Evolutionary conservation across 2,329 filamentous ascomycete species (phyloP).

Genomic region (Pseudogymnoascus sp.): DNA sequence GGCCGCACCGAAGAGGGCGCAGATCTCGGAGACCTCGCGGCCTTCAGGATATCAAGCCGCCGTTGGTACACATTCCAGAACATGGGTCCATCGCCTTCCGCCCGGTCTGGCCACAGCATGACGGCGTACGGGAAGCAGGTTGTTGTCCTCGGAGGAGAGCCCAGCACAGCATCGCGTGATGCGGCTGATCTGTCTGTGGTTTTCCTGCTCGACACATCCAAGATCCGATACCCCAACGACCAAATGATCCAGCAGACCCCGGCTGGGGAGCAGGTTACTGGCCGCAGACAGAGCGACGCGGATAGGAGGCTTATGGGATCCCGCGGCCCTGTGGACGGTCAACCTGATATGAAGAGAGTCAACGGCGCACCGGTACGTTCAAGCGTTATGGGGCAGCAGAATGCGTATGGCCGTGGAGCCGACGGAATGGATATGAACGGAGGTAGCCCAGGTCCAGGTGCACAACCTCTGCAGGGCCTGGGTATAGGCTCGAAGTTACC

Average conservation of each 20-base stretch:
- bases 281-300: constrained; percentile 38
- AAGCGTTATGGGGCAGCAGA: constrained; percentile 36
- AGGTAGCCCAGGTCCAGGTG: constrained; percentile 25
- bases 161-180: constrained; percentile 75
- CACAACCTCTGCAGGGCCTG: constrained; percentile 22
- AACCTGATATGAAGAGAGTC: constrained; percentile 41
- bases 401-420: constrained; percentile 27
- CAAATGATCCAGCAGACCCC: constrained; percentile 32
- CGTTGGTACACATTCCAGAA: constrained; percentile 99
- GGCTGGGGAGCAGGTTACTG: constrained; percentile 33
- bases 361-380: constrained; percentile 34
- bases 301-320: constrained; percentile 26
- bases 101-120: constrained; percentile 95
- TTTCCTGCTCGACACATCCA: constrained; percentile 88
- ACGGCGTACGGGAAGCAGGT: constrained; percentile 89
- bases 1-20: constrained; percentile 88
- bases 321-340: constrained; percentile 22
- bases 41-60: constrained; percentile 71
- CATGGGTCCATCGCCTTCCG: constrained; percentile 92
- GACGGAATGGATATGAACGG: constrained; percentile 32
- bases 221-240: constrained; percentile 93
- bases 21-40: constrained; percentile 87
- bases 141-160: constrained; percentile 87
- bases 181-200: constrained; percentile 79
- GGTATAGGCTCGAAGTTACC: constrained; percentile 34